Evolutionary conservation across 2,329 filamentous ascomycete species (phyloP), one percentile per base, ranked within the genome.

Genomic region (Cytospora mali): DNA sequence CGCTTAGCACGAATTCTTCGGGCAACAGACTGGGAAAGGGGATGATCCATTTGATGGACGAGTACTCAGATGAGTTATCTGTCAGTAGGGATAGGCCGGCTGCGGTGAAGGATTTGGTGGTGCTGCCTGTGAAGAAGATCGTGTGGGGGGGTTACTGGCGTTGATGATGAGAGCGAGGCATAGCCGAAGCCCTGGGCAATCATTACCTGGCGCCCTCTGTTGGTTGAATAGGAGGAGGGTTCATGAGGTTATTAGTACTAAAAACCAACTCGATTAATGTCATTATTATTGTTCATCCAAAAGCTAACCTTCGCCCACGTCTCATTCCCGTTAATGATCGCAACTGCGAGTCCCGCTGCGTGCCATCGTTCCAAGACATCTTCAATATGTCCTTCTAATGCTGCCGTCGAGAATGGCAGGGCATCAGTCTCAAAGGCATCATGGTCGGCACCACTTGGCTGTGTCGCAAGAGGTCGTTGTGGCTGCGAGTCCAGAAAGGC

Each of bases 111-210:
- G 82, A 80, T 69, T 88, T 88, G 23, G 82, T 84, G 1, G 79
- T 85, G 49, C 82, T 85, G 2, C 79, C 85, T 2, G 76, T 77
- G 62, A 81, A 83, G 73, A 82, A 87, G 3, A 87, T 74, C 0
- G 83, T 86, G 31, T 80, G 73, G 1, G 79, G n/a, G 69, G 0
- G 75, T 81, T 10, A 78, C 77, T 0, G 74, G 71, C 0, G 71
- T 72, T 5, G 49, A 35, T 7, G 49, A 29, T 3, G 51, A 49
- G 14, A 76, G 70, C n/a, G 64, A 62, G 57, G 75, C 68, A 67
- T 77, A 64, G 65, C 80, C 71, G 65, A 77, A 74, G 33, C 75
- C 75, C 78, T 80, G 64, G 9, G 66, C 42, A 63, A 39, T 64
- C 23, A 67, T 64, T 21, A 67, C 42, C 18, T 31, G 3, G 35